These are phyloP conservation scores for Nakazawaea populi DNA, from an alignment of 805 yeast species.

Conservation along the genomic window DNA sequence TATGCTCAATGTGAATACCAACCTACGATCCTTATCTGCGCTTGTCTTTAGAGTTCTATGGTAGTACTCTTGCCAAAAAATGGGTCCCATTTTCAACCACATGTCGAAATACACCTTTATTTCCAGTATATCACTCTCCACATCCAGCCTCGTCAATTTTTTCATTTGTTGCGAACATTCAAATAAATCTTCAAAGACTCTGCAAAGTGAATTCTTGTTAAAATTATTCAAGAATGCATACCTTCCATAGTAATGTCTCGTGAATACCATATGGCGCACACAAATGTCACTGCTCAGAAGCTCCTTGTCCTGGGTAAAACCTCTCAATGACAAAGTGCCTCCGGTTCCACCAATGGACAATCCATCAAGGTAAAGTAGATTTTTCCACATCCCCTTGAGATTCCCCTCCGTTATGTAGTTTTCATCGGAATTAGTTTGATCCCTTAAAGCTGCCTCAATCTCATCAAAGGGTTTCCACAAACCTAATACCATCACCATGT, in stretches of 20 bases:
- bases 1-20: not conserved
- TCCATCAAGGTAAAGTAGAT: not conserved
- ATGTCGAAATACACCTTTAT: not conserved
- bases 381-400: constrained; percentile 7
- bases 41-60: not conserved
- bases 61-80: constrained; percentile 4
- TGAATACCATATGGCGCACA: not conserved
- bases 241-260: not conserved
- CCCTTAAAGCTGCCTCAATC: not conserved
- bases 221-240: not conserved
- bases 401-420: not conserved
- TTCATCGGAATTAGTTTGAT: constrained; percentile 1
- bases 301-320: not conserved
- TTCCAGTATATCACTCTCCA: not conserved
- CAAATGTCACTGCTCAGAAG: not conserved
- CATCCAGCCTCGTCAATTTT: constrained; percentile 4
- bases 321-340: not conserved
- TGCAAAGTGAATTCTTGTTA: not conserved
- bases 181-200: not conserved
- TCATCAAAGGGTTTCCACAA: constrained; percentile 8
- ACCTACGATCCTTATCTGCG: not conserved
- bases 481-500: constrained; percentile 7
- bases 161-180: constrained; percentile 1
- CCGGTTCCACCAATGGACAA: not conserved
- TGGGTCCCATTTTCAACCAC: not conserved